phyloP scores from a whole-genome alignment of 1,284 basidiomycete genomes.

The Ustilago crameri region DNA sequence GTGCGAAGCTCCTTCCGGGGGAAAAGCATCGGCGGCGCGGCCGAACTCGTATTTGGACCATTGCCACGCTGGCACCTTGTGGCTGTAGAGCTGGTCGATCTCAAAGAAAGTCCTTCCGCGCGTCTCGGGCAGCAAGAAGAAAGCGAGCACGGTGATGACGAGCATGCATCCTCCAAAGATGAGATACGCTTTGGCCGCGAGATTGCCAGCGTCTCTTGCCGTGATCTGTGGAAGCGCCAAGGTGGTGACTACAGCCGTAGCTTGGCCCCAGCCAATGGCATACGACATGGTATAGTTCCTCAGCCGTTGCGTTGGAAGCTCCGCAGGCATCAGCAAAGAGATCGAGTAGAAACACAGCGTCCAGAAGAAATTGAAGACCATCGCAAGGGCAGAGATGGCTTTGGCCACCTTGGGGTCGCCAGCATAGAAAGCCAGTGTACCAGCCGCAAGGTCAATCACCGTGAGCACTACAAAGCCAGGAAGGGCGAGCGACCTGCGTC shows the following conservation, averaged over 20 bases:
- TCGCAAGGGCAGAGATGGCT: constrained; percentile 52
- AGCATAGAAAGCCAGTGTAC: constrained; percentile 41
- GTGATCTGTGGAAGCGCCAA: constrained; percentile 55
- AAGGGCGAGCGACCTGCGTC: constrained; percentile 49
- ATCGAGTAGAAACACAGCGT: constrained; percentile 59
- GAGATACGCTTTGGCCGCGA: constrained; percentile 59
- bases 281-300: constrained; percentile 60
- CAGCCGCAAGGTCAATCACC: constrained; percentile 49
- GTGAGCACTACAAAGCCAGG: constrained; percentile 51
- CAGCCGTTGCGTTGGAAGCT: constrained; percentile 54
- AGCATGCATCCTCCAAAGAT: constrained; percentile 59
- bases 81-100: constrained; percentile 60
- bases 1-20: constrained; percentile 10
- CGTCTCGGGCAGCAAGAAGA: constrained; percentile 56
- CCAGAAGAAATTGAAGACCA: constrained; percentile 61
- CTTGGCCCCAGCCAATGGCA: constrained; percentile 57
- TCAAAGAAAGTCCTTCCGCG: constrained; percentile 51
- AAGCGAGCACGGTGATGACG: constrained; percentile 44
- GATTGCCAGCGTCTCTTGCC: constrained; percentile 46
- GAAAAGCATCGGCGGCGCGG: constrained; percentile 1
- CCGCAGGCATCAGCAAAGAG: constrained; percentile 57
- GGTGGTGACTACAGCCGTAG: constrained; percentile 57
- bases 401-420: constrained; percentile 23
- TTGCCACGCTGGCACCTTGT: constrained; percentile 41
- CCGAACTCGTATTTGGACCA: constrained; percentile 50